Evolutionary conservation across 176 grass and related monocot genomes (phyloP).

Genomic region (Aegilops speltoides): DNA sequence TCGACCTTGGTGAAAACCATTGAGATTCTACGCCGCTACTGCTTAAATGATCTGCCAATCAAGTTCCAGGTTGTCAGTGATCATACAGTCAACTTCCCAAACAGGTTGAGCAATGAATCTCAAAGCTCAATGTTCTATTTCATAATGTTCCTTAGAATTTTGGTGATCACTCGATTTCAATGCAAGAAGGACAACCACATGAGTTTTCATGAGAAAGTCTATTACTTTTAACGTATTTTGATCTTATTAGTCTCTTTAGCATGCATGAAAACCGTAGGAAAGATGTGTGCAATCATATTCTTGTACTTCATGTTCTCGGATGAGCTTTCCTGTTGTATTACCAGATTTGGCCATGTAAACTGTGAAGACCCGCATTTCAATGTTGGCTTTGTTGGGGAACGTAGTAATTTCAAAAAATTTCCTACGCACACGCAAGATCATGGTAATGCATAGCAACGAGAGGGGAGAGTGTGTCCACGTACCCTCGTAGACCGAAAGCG

Average conservation of each 20-base stretch:
- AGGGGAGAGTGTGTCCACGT: no score
- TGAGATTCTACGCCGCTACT: conserved; percentile 61
- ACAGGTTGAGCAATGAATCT: conserved; percentile 38
- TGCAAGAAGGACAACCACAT: no score
- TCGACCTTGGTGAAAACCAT: conserved; percentile 76
- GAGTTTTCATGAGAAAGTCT: no score
- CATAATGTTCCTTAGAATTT: neutral
- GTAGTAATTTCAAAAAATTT: no score
- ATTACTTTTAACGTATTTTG: neutral
- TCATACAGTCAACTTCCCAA: conserved; percentile 73
- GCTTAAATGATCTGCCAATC: conserved; percentile 55
- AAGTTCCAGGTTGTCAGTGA: conserved; percentile 83
- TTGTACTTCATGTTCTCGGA: neutral
- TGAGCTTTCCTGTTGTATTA: neutral
- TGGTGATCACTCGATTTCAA: neutral
- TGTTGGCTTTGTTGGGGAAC: conserved; percentile 1
- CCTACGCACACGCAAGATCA: no score
- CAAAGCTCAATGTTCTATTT: neutral
- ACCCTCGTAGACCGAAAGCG: no score
- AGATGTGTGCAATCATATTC: neutral
- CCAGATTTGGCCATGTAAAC: conserved; percentile 81
- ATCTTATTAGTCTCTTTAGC: neutral
- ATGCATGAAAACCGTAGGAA: neutral
- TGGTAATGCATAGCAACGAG: no score
- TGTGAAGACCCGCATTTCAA: conserved; percentile 88